Base-by-base conservation (phyloP, 208 protist species). In the Crithidia brevicula region DNA sequence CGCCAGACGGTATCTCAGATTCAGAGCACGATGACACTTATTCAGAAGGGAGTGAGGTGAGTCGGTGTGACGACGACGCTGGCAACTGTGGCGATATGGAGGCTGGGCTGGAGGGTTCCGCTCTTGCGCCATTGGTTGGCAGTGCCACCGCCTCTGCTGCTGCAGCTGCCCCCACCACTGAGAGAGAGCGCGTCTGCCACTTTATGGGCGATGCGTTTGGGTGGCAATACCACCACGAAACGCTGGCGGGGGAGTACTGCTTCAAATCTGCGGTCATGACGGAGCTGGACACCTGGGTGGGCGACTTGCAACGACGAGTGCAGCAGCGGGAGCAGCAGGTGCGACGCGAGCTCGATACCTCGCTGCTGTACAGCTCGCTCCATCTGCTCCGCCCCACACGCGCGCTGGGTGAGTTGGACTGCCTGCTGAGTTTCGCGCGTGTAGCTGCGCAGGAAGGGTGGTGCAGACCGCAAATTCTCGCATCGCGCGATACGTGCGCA, bases 231-330 rank as follows among this genome's bases (percentile, higher is more conserved):
- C 78, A 85, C 38, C 77, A 85, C 67, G 52, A 77, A 34, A 51
- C 61, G 0, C 57, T 75, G 18, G 38, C n/a, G 27, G 57, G 64
- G 30, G 61, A 77, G 16, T 74, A n/a, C 58, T 88, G 70, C 61
- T 96, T 93, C 79, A 93, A 94, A 65, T 92, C 79, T 11, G 65
- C 63, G 0, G 64, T 63, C 15, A 95, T 91, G 72, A 54, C 63
- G 16, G 67, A 83, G 40, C 62, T 95, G 46, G 92, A 96, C 73
- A 67, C 60, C 33, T 77, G 82, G 36, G 71, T 96, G 0, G 92
- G 92, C 10, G 87, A 96, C 53, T 43, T 96, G 20, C 82, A 78
- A 34, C 79, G 82, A 23, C 81, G 81, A 22, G 77, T 92, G 22
- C 62, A 76, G 50, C 72, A 78, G 54, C 82, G 88, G 9, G 91